Conservation (phyloP, 257 asterid species). For the Lantana camara region DNA sequence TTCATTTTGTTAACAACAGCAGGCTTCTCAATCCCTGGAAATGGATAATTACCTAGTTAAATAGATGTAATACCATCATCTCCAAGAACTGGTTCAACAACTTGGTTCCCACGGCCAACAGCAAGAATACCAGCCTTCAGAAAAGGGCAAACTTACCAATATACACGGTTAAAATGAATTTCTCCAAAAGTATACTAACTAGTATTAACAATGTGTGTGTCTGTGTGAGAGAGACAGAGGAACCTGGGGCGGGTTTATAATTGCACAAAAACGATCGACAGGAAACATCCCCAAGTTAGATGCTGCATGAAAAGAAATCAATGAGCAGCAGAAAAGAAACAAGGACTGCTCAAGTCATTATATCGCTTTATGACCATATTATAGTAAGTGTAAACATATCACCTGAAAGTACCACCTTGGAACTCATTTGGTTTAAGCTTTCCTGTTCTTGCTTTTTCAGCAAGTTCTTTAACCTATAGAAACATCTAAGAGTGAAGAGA, state of each 20-base stretch:
- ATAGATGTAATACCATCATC: slow-evolving; percentile 63
- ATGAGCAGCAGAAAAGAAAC: slow-evolving; percentile 27
- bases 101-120: slow-evolving; percentile 94
- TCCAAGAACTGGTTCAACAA: slow-evolving; percentile 81
- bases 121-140: slow-evolving; percentile 97
- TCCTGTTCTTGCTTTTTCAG: slow-evolving; percentile 92
- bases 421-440: slow-evolving; percentile 95
- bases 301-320: slow-evolving; percentile 56
- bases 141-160: slow-evolving; percentile 32
- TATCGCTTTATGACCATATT: slow-evolving; percentile 11
- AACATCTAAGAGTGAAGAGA: slow-evolving; percentile 22
- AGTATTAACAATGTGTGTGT: slow-evolving; percentile 22
- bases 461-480: slow-evolving; percentile 88
- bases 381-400: slow-evolving; percentile 21
- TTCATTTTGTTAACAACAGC: slow-evolving; percentile 82
- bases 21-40: slow-evolving; percentile 81
- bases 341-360: slow-evolving; percentile 2
- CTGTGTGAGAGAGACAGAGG: slow-evolving; percentile 39
- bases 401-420: slow-evolving; percentile 99
- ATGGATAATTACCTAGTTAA: slow-evolving; percentile 26
- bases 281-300: slow-evolving; percentile 99
- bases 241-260: slow-evolving; percentile 98
- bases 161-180: not conserved
- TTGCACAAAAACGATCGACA: slow-evolving; percentile 94
- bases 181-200: not conserved